Evolutionary conservation across 768 basidiomycete species (phyloP).

Genomic region (Dioszegia aurantiaca): DNA sequence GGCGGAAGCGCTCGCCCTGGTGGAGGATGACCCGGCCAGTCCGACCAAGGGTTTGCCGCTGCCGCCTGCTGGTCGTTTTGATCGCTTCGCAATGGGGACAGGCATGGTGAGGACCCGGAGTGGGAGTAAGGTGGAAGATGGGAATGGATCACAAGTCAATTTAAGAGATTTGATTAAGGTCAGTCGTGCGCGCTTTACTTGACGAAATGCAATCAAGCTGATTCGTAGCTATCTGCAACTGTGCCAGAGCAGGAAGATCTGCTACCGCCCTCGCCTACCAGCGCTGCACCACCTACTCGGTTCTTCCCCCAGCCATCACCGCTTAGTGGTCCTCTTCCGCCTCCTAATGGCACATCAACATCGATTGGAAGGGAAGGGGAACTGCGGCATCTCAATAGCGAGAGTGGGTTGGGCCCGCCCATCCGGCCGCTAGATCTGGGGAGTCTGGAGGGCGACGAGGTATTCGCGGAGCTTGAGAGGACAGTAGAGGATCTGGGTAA

Average conservation of each 20-base stretch:
- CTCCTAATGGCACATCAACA: background rate
- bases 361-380: background rate
- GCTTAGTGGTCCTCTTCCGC: constrained; percentile 13
- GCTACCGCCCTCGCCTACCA: constrained; percentile 39
- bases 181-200: constrained; percentile 14
- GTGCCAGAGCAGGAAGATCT: constrained; percentile 43
- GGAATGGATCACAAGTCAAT: constrained; percentile 23
- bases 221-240: constrained; percentile 33
- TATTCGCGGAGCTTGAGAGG: constrained; percentile 67
- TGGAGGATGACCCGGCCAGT: constrained; percentile 21
- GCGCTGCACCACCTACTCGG: constrained; percentile 27
- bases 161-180: constrained; percentile 48
- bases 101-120: constrained; percentile 40
- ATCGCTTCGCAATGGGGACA: constrained; percentile 10
- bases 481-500: constrained; percentile 71
- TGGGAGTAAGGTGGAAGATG: constrained; percentile 37
- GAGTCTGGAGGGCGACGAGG: constrained; percentile 60
- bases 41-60: constrained; percentile 18
- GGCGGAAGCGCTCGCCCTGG: constrained; percentile 28
- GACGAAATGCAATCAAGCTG: background rate
- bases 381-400: background rate
- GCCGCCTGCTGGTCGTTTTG: constrained; percentile 12
- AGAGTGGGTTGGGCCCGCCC: constrained; percentile 24
- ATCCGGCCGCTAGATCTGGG: constrained; percentile 70
- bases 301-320: constrained; percentile 47